Percentiles rank a stretch among this genome's conserved stretches.
Conservation (phyloP, 2,329 filamentous ascomycete genomes). For the Sclerotinia glacialis region DNA sequence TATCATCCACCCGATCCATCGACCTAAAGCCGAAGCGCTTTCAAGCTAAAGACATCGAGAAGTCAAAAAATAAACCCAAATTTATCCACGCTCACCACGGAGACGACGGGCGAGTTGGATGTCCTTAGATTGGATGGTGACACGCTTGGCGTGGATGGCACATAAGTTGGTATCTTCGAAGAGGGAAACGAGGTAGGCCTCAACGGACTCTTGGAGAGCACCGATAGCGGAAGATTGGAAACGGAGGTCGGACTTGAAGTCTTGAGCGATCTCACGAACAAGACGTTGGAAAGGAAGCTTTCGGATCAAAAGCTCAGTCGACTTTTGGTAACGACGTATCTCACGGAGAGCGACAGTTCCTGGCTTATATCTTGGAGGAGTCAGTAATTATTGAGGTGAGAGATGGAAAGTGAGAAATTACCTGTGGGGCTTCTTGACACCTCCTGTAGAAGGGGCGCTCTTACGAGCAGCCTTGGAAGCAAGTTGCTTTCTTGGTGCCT, state of each 20-base stretch:
- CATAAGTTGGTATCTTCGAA: constrained; percentile 99
- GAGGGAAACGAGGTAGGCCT: constrained; percentile 96
- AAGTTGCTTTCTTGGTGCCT: constrained; percentile 89
- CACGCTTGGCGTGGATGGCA: constrained; percentile 98
- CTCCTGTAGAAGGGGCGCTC: constrained; percentile 85
- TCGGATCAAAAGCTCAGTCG: constrained; percentile 90
- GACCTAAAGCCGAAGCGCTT: constrained; percentile 23
- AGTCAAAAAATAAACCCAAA: constrained; percentile 24
- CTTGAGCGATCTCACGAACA: constrained; percentile 93
- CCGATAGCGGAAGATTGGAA: constrained; percentile 99
- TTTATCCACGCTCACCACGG: constrained; percentile 87
- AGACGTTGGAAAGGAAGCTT: constrained; percentile 98
- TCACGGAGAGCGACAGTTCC: constrained; percentile 96
- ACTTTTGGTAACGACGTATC: constrained; percentile 98
- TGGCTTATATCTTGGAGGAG: constrained; percentile 73
- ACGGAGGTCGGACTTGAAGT: constrained; percentile 91
- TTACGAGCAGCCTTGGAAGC: constrained; percentile 98
- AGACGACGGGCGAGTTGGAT: constrained; percentile 96
- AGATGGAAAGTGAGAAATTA: neutral
- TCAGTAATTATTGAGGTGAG: neutral
- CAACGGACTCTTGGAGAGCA: constrained; percentile 95
- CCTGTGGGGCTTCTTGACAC: constrained; percentile 22
- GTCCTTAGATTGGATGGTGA: constrained; percentile 82
- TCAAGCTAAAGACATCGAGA: constrained; percentile 25
- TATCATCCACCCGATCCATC: constrained; percentile 30